Evolutionary conservation across 2,329 filamentous ascomycete genomes (phyloP).

Genomic region (Cladophialophora yegresii): DNA sequence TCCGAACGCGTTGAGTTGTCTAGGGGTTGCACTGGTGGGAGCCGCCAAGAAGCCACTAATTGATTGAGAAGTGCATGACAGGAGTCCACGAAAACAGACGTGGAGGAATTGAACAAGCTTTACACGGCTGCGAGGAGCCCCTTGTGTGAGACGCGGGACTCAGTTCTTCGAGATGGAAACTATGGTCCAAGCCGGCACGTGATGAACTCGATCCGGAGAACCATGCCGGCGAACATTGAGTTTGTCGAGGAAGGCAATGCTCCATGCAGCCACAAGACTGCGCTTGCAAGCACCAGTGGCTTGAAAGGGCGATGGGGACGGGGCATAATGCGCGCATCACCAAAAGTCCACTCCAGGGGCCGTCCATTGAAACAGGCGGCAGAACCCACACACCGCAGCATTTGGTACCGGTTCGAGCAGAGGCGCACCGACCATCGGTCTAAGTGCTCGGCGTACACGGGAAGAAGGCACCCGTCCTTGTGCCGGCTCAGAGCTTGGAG

Average conservation of each 20-base stretch:
- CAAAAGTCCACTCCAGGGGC: neutral
- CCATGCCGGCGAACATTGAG: neutral
- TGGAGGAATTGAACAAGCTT: neutral
- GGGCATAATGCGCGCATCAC: neutral
- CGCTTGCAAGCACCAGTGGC: neutral
- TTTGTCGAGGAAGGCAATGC: neutral
- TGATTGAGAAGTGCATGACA: slow-evolving; percentile 52
- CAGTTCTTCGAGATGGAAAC: neutral
- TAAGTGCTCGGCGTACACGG: neutral
- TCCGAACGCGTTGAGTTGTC: slow-evolving; percentile 59
- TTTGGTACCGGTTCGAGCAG: neutral
- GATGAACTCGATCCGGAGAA: neutral
- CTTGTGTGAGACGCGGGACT: neutral
- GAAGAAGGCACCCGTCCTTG: neutral
- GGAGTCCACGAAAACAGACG: slow-evolving; percentile 1
- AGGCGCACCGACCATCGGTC: neutral
- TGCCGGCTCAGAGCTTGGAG: neutral
- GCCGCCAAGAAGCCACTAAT: slow-evolving; percentile 65
- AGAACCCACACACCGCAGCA: neutral
- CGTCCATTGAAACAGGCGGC: neutral
- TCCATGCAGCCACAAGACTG: neutral
- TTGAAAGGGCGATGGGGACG: neutral
- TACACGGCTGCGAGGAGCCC: neutral
- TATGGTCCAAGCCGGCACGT: neutral
- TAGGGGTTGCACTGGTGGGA: slow-evolving; percentile 65